These are phyloP conservation scores for Pythium diclinum DNA, from an alignment of 352 stramenopile genomes.

Conservation along the genomic window DNA sequence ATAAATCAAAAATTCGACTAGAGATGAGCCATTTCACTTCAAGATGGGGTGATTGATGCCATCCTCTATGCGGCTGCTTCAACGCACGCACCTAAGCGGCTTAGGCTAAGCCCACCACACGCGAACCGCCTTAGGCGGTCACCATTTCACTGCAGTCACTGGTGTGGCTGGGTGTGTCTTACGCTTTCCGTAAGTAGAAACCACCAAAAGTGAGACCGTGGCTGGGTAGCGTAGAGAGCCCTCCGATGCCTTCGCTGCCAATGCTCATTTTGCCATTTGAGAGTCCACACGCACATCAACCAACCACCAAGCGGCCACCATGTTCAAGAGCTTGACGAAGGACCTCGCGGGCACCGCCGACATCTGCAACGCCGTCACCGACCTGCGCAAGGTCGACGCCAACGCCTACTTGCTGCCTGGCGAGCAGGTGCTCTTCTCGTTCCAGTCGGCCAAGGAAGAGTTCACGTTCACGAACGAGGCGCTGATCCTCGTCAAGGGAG, in stretches of 20 bases:
- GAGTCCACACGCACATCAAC: background rate
- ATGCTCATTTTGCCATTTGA: background rate
- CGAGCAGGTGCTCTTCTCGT: constrained; percentile 44
- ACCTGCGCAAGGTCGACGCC: constrained; percentile 40
- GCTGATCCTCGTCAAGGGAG: constrained; percentile 37
- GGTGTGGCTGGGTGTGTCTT: no score
- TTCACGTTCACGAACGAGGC: constrained; percentile 63
- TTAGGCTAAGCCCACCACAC: no score
- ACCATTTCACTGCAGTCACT: no score
- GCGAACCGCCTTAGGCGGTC: no score
- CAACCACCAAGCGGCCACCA: background rate
- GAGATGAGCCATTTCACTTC: background rate
- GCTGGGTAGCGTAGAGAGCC: no score
- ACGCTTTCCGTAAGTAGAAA: no score
- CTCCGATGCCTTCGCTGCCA: no score
- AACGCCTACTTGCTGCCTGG: constrained; percentile 44
- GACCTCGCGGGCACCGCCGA: constrained; percentile 15
- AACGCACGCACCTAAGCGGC: no score
- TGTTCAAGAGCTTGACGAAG: constrained; percentile 20
- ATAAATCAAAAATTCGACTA: background rate
- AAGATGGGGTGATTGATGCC: background rate
- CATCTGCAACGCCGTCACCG: constrained; percentile 22
- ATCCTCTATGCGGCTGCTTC: background rate
- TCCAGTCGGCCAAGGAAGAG: constrained; percentile 51
- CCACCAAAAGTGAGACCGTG: no score